A percentile compares a stretch with the other conserved stretches of the same genome.
These are phyloP conservation scores for Monosporascus sp. DNA, from an alignment of 2,329 filamentous ascomycete genomes.

Conservation along the genomic window DNA sequence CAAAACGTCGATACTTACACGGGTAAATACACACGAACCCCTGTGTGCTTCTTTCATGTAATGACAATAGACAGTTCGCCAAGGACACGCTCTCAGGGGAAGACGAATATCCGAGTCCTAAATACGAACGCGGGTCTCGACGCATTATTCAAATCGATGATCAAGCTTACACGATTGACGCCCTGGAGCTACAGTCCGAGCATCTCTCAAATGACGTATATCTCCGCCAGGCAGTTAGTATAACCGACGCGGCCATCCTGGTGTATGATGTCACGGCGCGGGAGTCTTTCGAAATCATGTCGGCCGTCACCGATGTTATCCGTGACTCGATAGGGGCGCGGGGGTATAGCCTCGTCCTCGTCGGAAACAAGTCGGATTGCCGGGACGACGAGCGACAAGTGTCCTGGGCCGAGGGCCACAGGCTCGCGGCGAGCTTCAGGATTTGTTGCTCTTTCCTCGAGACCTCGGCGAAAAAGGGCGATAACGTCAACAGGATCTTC, in stretches of 20 bases:
- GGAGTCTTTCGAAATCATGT: conserved; percentile 13
- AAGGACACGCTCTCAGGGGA: conserved; percentile 21
- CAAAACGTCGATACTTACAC: conserved; percentile 35
- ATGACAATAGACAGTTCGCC: conserved; percentile 24
- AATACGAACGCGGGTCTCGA: conserved; percentile 27
- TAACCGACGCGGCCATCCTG: conserved; percentile 35
- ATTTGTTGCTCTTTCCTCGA: conserved; percentile 24
- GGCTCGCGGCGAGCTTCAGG: conserved; percentile 15
- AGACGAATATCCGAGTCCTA: conserved; percentile 15
- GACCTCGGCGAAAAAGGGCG: conserved; percentile 30
- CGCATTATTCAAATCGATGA: conserved; percentile 27
- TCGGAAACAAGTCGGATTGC: conserved; percentile 31
- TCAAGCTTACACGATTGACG: conserved; percentile 28
- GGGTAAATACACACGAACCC: conserved; percentile 18
- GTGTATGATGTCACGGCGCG: conserved; percentile 22
- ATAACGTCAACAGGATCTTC: conserved; percentile 30
- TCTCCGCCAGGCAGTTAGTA: conserved; percentile 31
- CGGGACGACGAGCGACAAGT: conserved; percentile 23
- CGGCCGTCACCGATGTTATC: conserved; percentile 10
- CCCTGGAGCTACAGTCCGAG: conserved; percentile 30
- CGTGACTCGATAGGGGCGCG: conserved; percentile 25
- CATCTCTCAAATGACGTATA: conserved; percentile 26
- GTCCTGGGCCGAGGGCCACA: conserved; percentile 26
- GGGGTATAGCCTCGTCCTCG: conserved; percentile 28
- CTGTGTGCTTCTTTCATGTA: conserved; percentile 1